These are phyloP conservation scores for Botryosphaeria agaves DNA, from an alignment of 2,329 filamentous ascomycete genomes.

Conservation along the genomic window DNA sequence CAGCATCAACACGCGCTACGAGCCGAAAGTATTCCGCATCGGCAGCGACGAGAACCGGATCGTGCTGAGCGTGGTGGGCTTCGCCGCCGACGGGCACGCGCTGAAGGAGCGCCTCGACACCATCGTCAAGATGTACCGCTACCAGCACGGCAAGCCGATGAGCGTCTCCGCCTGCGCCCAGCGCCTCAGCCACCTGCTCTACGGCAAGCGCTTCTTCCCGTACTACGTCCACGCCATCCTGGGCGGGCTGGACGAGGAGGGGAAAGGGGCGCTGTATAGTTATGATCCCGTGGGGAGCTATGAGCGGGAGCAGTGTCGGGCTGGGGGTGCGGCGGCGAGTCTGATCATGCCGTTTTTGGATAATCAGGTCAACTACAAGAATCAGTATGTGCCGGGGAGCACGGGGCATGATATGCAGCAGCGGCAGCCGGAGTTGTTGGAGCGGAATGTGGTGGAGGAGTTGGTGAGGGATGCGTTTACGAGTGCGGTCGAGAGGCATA, in stretches of 20 bases:
- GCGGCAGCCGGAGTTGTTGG: slow-evolving; percentile 50
- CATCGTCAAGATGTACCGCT: slow-evolving; percentile 97
- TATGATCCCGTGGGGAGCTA: slow-evolving; percentile 98
- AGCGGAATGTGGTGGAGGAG: slow-evolving; percentile 58
- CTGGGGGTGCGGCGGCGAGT: slow-evolving; percentile 78
- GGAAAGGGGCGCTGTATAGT: slow-evolving; percentile 84
- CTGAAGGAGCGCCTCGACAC: slow-evolving; percentile 87
- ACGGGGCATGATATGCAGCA: slow-evolving; percentile 65
- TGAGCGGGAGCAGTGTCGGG: slow-evolving; percentile 89
- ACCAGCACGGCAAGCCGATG: slow-evolving; percentile 96
- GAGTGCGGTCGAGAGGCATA: slow-evolving; percentile 94
- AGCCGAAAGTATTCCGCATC: slow-evolving; percentile 94
- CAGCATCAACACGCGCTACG: slow-evolving; percentile 95
- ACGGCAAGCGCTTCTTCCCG: slow-evolving; percentile 96
- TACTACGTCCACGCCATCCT: slow-evolving; percentile 96
- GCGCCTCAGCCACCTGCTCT: slow-evolving; percentile 85
- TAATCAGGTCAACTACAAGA: slow-evolving; percentile 99
- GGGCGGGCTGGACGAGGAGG: slow-evolving; percentile 85
- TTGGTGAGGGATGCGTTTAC: slow-evolving; percentile 96
- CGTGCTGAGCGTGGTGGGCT: slow-evolving; percentile 85
- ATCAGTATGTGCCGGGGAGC: slow-evolving; percentile 82
- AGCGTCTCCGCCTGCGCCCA: slow-evolving; percentile 87
- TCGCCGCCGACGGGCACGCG: slow-evolving; percentile 85
- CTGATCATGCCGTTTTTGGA: slow-evolving; percentile 98
- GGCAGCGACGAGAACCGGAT: slow-evolving; percentile 80